Base-by-base conservation (phyloP, 257 asterid species). In the Penstemon davidsonii region DNA sequence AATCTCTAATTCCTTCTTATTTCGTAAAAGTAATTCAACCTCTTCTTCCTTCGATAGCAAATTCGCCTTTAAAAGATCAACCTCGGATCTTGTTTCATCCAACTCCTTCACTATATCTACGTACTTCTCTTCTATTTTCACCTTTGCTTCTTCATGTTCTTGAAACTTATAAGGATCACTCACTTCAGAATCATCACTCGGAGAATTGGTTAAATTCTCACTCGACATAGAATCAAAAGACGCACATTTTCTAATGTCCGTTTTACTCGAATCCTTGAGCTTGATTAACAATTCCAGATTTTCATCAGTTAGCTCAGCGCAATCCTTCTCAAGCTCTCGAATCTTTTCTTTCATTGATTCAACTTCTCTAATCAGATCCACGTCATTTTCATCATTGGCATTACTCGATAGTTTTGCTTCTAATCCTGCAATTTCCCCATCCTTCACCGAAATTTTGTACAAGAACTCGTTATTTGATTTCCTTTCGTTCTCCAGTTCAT, bases 291-390 rank as follows among this genome's bases (percentile, higher is more conserved):
- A 91, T 43, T 89, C 91, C 38, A 92, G 88, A 73, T 92, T 92
- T 69, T 92, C 98, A 57, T 86, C 92, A 56, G 98, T 87, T 69
- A 89, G 95, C 85, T 90, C 98, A 9, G 74, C 53, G 62, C 97
- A 86, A 66, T 92, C 95, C 76, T 76, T 86, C 83, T 92, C 98
- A 60, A 92, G 76, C 76, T 89, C 97, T 4, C 68, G 67, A 63
- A 89, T 71, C 78, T 85, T 89, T 72, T 82, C 86, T 70, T 73
- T 82, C 83, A 89, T 74, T 5, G 80, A 65, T 63, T 86, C 87
- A 15, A 78, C 61, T 72, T 88, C 91, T 74, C 73, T 71, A 3
- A 69, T 19, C 11, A 74, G 79, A 75, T 83, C 78, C 62, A 10
- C 73, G 66, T 75, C 52, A 62, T 6, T 66, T 43, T 72, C 83